phyloP scores from a whole-genome alignment of 768 basidiomycete species.

The Amanita fuliginea region DNA sequence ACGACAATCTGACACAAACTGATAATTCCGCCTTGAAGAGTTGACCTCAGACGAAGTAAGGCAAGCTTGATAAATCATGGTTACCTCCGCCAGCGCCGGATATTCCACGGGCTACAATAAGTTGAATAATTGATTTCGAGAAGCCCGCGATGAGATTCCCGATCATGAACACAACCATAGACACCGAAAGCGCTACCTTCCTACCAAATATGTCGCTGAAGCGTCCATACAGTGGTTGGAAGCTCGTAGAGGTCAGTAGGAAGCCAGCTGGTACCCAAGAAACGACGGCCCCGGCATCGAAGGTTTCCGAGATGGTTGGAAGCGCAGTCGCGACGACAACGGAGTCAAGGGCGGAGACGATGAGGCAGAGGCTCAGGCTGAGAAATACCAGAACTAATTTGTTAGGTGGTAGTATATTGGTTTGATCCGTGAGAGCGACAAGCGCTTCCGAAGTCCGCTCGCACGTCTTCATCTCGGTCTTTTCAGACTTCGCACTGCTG shows the following conservation, averaged over 20 bases:
- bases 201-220: slow-evolving; percentile 62
- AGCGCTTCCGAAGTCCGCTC: neutral
- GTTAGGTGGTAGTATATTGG: slow-evolving; percentile 58
- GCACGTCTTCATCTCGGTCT: neutral
- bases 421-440: slow-evolving; percentile 51
- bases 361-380: slow-evolving; percentile 48
- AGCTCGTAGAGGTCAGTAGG: slow-evolving; percentile 54
- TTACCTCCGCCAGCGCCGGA: slow-evolving; percentile 57
- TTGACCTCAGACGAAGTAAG: neutral
- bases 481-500: neutral
- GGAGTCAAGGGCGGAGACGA: slow-evolving; percentile 56
- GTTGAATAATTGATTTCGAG: slow-evolving; percentile 48
- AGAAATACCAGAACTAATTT: slow-evolving; percentile 53
- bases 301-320: slow-evolving; percentile 57
- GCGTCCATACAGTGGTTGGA: slow-evolving; percentile 51
- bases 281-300: slow-evolving; percentile 49
- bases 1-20: slow-evolving; percentile 64
- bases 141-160: slow-evolving; percentile 62
- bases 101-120: slow-evolving; percentile 61
- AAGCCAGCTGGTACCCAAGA: slow-evolving; percentile 72
- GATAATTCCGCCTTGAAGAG: slow-evolving; percentile 39
- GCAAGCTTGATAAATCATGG: slow-evolving; percentile 4
- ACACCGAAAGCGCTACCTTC: slow-evolving; percentile 44
- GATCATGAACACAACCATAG: slow-evolving; percentile 53
- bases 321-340: slow-evolving; percentile 67